phyloP scores from a whole-genome alignment of 768 basidiomycete genomes.

The Phylloporus sp. region DNA sequence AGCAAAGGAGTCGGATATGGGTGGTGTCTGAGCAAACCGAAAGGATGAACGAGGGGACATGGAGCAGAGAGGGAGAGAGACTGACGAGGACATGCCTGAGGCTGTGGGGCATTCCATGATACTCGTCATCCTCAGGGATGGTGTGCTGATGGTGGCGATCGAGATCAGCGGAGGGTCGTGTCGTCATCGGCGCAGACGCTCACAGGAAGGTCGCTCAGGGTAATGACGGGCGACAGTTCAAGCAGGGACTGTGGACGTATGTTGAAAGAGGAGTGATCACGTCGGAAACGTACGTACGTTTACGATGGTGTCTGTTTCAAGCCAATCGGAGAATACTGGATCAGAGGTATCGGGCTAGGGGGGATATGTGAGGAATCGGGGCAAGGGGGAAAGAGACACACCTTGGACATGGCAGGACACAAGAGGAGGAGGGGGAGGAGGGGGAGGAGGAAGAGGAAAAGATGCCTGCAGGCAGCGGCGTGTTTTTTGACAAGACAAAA shows the following conservation, averaged over 20 bases:
- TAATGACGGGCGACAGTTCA: conserved; percentile 21
- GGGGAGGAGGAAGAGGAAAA: background rate
- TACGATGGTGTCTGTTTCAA: conserved; percentile 25
- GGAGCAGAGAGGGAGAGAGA: conserved; percentile 3
- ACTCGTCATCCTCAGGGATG: conserved; percentile 28
- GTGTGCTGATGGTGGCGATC: conserved; percentile 22
- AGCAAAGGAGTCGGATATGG: conserved; percentile 9
- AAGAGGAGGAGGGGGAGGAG: conserved; percentile 6
- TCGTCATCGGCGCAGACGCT: conserved; percentile 19
- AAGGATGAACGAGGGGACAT: conserved; percentile 7
- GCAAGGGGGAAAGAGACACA: conserved; percentile 1
- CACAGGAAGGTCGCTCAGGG: conserved; percentile 27
- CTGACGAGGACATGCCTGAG: conserved; percentile 29
- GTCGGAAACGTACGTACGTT: conserved; percentile 17
- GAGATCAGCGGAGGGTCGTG: conserved; percentile 20
- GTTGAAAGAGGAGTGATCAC: background rate
- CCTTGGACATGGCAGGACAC: conserved; percentile 4
- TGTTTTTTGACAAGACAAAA: conserved; percentile 28
- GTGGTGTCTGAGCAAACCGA: conserved; percentile 19
- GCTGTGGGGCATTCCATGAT: conserved; percentile 27
- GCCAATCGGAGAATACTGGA: conserved; percentile 17
- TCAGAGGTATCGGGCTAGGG: conserved; percentile 4
- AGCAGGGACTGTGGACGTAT: conserved; percentile 12
- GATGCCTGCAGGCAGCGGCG: conserved; percentile 29
- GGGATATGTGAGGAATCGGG: background rate